phyloP scores from a whole-genome alignment of 306 rosid genomes.

The Nissolia schottii region DNA sequence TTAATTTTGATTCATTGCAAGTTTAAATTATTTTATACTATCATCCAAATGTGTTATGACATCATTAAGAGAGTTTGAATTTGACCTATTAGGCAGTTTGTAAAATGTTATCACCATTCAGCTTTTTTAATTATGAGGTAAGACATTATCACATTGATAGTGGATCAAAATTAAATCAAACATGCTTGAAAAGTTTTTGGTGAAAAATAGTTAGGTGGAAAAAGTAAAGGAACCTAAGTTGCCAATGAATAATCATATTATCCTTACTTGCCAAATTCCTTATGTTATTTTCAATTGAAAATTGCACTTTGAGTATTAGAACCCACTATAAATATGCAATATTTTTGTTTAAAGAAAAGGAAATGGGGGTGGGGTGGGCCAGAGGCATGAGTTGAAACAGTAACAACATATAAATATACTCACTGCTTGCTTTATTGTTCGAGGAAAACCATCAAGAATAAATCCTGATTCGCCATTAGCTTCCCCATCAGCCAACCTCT shows the following conservation, averaged over 20 bases:
- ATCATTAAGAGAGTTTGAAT: background rate
- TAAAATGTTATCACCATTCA: background rate
- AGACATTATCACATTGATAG: background rate
- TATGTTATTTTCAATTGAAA: background rate
- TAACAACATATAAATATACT: constrained; percentile 29
- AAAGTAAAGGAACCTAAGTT: background rate
- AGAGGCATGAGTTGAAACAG: background rate
- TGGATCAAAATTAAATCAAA: background rate
- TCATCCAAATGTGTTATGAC: background rate
- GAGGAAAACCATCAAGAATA: constrained; percentile 96
- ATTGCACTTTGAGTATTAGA: background rate
- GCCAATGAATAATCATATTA: background rate
- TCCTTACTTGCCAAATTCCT: background rate
- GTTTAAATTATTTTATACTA: background rate
- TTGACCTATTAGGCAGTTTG: background rate
- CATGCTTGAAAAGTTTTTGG: background rate
- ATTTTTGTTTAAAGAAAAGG: background rate
- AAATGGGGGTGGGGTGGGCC: background rate
- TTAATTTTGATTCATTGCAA: background rate
- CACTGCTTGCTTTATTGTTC: constrained; percentile 90
- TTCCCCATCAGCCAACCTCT: constrained; percentile 72
- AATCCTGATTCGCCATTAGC: constrained; percentile 82
- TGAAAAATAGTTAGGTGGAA: background rate
- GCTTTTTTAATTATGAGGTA: background rate
- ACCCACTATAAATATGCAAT: background rate